Conservation (phyloP, 371 early-diverging fungal genomes). For the Zopfochytrium polystomum region DNA sequence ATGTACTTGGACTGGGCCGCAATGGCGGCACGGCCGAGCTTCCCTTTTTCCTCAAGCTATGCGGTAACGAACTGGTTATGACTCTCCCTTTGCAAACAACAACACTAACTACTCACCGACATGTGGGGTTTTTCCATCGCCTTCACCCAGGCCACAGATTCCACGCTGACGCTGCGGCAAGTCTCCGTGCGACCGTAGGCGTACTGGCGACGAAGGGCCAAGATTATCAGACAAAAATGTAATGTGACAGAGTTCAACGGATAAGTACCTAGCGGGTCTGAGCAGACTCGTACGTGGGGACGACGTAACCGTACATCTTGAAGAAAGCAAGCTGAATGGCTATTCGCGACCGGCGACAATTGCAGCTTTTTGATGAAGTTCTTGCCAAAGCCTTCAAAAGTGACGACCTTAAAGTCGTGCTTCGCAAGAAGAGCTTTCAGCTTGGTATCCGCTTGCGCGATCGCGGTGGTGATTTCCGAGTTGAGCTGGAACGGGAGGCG, state of each 20-base stretch:
- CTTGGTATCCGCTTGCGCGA: constrained; percentile 60
- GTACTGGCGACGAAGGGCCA: too few relatives aligned
- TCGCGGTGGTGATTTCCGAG: constrained; percentile 49
- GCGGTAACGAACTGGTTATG: too few relatives aligned
- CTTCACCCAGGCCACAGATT: constrained; percentile 79
- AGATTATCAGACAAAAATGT: too few relatives aligned
- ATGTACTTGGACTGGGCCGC: constrained; percentile 77
- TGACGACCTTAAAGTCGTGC: constrained; percentile 79
- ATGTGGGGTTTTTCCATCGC: constrained; percentile 72
- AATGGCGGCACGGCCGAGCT: constrained; percentile 70
- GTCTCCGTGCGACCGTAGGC: constrained; percentile 95
- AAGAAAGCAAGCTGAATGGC: constrained; percentile 92
- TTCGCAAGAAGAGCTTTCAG: constrained; percentile 68
- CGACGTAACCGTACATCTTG: constrained; percentile 71
- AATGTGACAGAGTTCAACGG: too few relatives aligned
- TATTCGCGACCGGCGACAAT: constrained; percentile 89
- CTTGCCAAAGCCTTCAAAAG: constrained; percentile 86
- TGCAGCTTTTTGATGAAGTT: constrained; percentile 84
- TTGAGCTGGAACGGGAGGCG: constrained; percentile 68
- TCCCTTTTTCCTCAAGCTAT: constrained; percentile 66
- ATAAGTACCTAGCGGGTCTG: too few relatives aligned
- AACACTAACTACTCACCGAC: too few relatives aligned
- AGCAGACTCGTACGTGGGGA: constrained; percentile 89
- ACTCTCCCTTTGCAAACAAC: too few relatives aligned
- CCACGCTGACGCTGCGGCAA: constrained; percentile 75